Percentiles rank a stretch among this genome's conserved stretches.
phyloP scores from a whole-genome alignment of 352 stramenopile species.

The Pilasporangium apinafurcum region DNA sequence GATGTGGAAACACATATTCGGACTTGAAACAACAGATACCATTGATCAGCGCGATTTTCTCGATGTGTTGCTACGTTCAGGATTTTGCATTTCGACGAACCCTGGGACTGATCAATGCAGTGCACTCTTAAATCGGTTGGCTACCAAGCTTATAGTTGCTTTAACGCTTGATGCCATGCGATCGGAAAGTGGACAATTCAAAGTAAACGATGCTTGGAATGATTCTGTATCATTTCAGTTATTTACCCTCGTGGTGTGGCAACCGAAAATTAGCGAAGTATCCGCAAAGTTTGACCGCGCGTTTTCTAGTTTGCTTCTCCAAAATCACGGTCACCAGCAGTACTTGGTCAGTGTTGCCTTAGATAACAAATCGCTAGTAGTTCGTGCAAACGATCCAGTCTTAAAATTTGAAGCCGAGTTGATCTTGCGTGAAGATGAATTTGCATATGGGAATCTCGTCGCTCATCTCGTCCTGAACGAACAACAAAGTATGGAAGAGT shows the following conservation, averaged over 20 bases:
- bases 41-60: conserved; percentile 47
- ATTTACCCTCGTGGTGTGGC: conserved; percentile 36
- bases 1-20: conserved; percentile 50
- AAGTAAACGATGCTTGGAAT: conserved; percentile 10
- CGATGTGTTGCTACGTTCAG: conserved; percentile 21
- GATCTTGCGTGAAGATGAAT: conserved; percentile 41
- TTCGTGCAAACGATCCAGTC: conserved; percentile 43
- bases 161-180: conserved; percentile 40
- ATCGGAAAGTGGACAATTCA: conserved; percentile 9
- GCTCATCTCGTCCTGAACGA: conserved; percentile 6
- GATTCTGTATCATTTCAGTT: conserved; percentile 27
- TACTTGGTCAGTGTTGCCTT: conserved; percentile 38
- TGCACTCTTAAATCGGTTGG: conserved; percentile 9
- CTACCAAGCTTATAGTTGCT: conserved; percentile 29
- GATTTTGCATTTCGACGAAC: conserved; percentile 14
- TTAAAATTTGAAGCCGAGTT: conserved; percentile 56
- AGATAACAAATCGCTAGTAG: conserved; percentile 17
- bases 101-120: neutral
- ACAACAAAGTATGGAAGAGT: neutral
- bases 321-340: conserved; percentile 32
- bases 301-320: conserved; percentile 23
- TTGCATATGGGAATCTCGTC: conserved; percentile 21
- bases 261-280: conserved; percentile 39
- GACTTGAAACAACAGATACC: conserved; percentile 9
- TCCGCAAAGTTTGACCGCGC: conserved; percentile 42